Base-by-base conservation (phyloP, 139 green algal genomes). In the Chlamydomonas sp. region DNA sequence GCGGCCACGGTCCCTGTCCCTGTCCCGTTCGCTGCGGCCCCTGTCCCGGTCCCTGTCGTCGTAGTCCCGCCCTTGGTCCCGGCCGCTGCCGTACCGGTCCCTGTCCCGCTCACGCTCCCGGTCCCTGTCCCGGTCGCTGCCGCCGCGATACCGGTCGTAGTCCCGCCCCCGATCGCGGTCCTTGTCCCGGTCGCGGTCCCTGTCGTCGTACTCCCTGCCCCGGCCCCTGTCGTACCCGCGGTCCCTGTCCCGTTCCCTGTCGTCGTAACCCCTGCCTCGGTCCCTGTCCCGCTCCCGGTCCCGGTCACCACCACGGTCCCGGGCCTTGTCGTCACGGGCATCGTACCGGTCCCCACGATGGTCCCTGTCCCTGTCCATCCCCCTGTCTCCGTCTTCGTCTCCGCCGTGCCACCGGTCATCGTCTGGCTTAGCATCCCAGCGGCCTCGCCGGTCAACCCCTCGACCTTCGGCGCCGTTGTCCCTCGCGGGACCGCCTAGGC, bases 1-100 rank as follows among this genome's bases (percentile, higher is more conserved):
- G 9, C 78, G 20, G 49, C 49, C 61, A 68, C 72, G 59, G 31
- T 84, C 76, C n/a, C 77, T 69, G 60, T 88, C 67, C 18, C 76
- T 9, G 60, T 87, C 68, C 20, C 89, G 59, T 12, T 85, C 82
- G 16, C 81, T 5, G 78, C 78, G 76, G 64, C 85, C 18, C 62
- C 77, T 79, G 12, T 71, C 9, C 12, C 66, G 10, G 66, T 71
- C 66, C 66, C 66, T 71, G 66, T 71, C 66, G 31, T 49, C 31
- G 31, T 49, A 49, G 31, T 49, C 31, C 9, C 66, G 66, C 10
- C 12, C 66, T 71, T 14, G 10, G 12, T 71, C 66, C 4, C 76
- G 60, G 58, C 67, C 74, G 63, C 85, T 80, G 78, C 61, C 77
- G 2, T 31, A 12, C 8, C 77, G n/a, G 17, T 81, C 77, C 20